Evolutionary conservation across 306 rosid genomes (phyloP).

Genomic region (Lathyrus sativus): DNA sequence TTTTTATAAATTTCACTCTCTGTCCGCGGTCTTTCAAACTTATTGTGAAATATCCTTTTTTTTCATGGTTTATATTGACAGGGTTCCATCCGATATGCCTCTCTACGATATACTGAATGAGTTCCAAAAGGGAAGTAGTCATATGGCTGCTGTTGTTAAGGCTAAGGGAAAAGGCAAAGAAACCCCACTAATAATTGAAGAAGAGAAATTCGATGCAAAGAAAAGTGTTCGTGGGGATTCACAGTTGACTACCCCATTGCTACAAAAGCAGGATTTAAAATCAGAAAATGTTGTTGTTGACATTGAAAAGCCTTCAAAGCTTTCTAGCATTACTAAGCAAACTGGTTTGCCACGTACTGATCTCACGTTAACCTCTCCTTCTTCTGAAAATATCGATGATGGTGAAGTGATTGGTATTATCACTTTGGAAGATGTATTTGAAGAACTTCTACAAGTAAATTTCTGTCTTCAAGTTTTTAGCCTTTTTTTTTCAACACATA

Average conservation of each 20-base stretch:
- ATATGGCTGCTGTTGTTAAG: slow-evolving; percentile 97
- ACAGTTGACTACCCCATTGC: slow-evolving; percentile 70
- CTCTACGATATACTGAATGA: slow-evolving; percentile 95
- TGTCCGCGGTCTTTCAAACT: slow-evolving; percentile 3
- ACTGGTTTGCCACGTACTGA: slow-evolving; percentile 42
- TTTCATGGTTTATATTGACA: slow-evolving; percentile 44
- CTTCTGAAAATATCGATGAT: slow-evolving; percentile 73
- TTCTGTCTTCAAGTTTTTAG: slow-evolving; percentile 28
- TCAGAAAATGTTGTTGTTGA: slow-evolving; percentile 63
- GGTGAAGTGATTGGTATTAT: slow-evolving; percentile 96
- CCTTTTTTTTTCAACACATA: neutral
- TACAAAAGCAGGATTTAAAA: slow-evolving; percentile 54
- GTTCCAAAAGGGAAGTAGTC: slow-evolving; percentile 99
- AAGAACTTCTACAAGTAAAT: slow-evolving; percentile 92
- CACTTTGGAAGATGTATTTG: slow-evolving; percentile 97
- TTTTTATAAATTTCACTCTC: slow-evolving; percentile 25
- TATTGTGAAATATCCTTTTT: slow-evolving; percentile 35
- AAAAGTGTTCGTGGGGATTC: slow-evolving; percentile 41
- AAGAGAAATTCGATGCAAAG: slow-evolving; percentile 52
- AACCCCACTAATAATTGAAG: slow-evolving; percentile 51
- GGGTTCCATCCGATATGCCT: slow-evolving; percentile 99
- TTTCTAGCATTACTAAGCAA: slow-evolving; percentile 40
- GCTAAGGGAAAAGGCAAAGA: slow-evolving; percentile 60
- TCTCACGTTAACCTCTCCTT: slow-evolving; percentile 42
- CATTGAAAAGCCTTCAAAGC: slow-evolving; percentile 63